These are phyloP conservation scores for Hericium erinaceus DNA, from an alignment of 768 basidiomycete genomes.

Conservation along the genomic window DNA sequence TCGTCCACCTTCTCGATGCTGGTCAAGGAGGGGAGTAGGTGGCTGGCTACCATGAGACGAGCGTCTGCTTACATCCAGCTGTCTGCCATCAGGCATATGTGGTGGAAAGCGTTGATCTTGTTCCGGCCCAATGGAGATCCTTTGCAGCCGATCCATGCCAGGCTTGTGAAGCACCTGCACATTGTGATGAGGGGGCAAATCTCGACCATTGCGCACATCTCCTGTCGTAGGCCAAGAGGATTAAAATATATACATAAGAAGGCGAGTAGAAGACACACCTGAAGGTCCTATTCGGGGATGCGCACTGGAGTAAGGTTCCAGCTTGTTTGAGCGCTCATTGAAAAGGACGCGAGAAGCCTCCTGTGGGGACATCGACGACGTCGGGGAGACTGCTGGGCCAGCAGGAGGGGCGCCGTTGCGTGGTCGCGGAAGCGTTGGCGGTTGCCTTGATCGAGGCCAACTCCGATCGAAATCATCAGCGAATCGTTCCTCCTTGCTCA, in stretches of 20 bases:
- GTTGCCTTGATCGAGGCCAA: conserved; percentile 72
- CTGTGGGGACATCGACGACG: conserved; percentile 37
- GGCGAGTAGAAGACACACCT: conserved; percentile 15
- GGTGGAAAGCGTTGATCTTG: conserved; percentile 9
- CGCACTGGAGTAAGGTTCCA: conserved; percentile 72
- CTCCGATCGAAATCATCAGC: conserved; percentile 89
- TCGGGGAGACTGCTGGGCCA: conserved; percentile 27
- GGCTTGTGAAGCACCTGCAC: conserved; percentile 59
- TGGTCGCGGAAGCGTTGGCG: conserved; percentile 32
- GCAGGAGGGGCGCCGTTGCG: conserved; percentile 12
- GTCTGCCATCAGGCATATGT: conserved; percentile 10
- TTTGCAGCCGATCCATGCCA: conserved; percentile 15
- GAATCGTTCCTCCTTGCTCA: conserved; percentile 82
- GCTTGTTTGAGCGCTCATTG: conserved; percentile 85
- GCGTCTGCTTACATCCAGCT: conserved; percentile 12
- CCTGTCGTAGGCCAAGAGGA: conserved; percentile 4
- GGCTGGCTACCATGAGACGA: conserved; percentile 9
- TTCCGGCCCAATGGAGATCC: conserved; percentile 4
- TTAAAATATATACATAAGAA: conserved; percentile 31
- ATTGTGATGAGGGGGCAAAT: conserved; percentile 33
- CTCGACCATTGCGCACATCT: conserved; percentile 34
- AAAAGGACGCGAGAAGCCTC: conserved; percentile 75
- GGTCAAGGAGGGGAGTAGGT: conserved; percentile 5
- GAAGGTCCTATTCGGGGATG: conserved; percentile 35
- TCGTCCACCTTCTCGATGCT: conserved; percentile 12